Evolutionary conservation across 495 filamentous ascomycete species (phyloP), one percentile per base, ranked within the genome.

Genomic region (Podospora australis): DNA sequence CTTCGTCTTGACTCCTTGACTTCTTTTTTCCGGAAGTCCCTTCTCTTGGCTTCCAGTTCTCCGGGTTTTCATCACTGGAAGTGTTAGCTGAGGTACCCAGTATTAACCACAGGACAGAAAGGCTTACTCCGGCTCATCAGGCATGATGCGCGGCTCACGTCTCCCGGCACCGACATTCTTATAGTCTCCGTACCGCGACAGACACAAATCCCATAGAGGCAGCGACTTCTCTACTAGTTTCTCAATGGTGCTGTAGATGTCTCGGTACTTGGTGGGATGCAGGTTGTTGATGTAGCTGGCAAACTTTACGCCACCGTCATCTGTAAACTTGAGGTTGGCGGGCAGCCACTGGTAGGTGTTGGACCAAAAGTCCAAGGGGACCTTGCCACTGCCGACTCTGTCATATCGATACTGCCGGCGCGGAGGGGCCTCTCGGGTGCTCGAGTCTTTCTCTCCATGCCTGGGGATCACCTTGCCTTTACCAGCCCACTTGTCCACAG

Each of bases 261-360:
- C 49, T 2, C 48, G 42, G 47, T 82, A 64, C 16, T 68, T 56
- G 5, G 36, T 40, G 0, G 82, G 81, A 50, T 83, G 77, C 0
- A 81, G 62, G 45, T 82, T 84, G 56, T 86, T 87, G 66, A 86
- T 80, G 56, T 85, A 83, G 69, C 73, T 60, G 73, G 81, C 56
- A 78, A 90, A 65, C 77, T 82, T 47, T 81, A 88, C 69, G 71
- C 74, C 24, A 66, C 71, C 63, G 65, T 70, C 34, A 2, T 59
- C 55, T 1, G 49, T 38, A 28, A 83, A 62, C 2, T 62, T 43
- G 7, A 85, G 66, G 26, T 84, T 74, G 36, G 70, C 73, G 0
- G 82, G 82, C 10, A 85, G 65, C 80, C 80, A 84, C 45, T 86
- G 81, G 48, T 76, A 82, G 2, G 50, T 36, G 0, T 55, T 56